Evolutionary conservation across 768 basidiomycete genomes (phyloP).

Genomic region (Boletus pseudopeckii): DNA sequence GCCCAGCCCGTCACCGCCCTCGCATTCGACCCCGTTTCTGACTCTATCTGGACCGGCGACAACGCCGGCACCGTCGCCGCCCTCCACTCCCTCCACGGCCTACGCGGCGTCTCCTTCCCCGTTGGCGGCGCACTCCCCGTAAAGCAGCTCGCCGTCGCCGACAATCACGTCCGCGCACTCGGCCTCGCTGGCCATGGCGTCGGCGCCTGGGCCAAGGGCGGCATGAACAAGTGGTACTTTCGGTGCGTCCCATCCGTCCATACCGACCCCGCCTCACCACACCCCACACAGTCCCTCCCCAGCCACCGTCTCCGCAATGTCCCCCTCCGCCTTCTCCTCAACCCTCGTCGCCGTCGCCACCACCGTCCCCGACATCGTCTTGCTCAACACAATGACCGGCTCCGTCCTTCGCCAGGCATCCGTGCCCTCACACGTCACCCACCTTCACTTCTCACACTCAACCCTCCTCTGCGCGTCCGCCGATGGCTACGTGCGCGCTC

Average conservation of each 20-base stretch:
- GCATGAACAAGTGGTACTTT: slow-evolving; percentile 79
- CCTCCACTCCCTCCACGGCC: slow-evolving; percentile 58
- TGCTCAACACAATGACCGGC: slow-evolving; percentile 77
- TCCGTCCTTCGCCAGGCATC: slow-evolving; percentile 53
- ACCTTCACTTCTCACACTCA: slow-evolving; percentile 65
- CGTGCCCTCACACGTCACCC: slow-evolving; percentile 56
- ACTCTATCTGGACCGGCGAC: slow-evolving; percentile 84
- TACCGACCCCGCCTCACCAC: too few species aligned
- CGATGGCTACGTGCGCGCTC: slow-evolving; percentile 71
- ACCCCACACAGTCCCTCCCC: too few species aligned
- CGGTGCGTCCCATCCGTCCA: too few species aligned
- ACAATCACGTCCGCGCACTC: slow-evolving; percentile 70
- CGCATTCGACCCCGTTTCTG: slow-evolving; percentile 87
- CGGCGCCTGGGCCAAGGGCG: slow-evolving; percentile 82
- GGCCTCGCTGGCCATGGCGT: slow-evolving; percentile 59
- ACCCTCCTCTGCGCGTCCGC: slow-evolving; percentile 63
- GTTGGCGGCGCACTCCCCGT: slow-evolving; percentile 69
- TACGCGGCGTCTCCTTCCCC: slow-evolving; percentile 70
- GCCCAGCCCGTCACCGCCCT: slow-evolving; percentile 65
- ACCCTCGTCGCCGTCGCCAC: slow-evolving; percentile 60
- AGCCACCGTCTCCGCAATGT: slow-evolving; percentile 38
- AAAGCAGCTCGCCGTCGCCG: slow-evolving; percentile 71
- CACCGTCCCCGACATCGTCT: slow-evolving; percentile 54
- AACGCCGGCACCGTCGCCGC: slow-evolving; percentile 68
- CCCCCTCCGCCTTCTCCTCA: slow-evolving; percentile 49